Percentiles rank a stretch among this genome's conserved stretches.
Conservation (phyloP, 1,284 basidiomycete genomes). For the Hymenochaete sp. region DNA sequence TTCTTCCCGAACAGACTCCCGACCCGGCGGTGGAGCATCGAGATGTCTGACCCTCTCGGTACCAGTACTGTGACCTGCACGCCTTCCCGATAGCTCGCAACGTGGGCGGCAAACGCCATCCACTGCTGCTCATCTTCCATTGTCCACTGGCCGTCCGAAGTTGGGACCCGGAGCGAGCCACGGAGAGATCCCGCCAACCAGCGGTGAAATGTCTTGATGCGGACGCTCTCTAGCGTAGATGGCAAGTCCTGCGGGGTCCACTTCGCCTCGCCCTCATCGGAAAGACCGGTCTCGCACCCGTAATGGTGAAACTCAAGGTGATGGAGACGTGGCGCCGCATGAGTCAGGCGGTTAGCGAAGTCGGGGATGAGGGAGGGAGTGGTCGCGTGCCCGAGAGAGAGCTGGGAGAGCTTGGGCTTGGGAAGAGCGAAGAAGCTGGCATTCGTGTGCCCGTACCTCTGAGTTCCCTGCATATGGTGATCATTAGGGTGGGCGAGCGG, state of each 20-base stretch:
- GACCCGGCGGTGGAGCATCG: not conserved
- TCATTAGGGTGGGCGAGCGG: constrained; percentile 8
- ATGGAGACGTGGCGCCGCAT: constrained; percentile 3
- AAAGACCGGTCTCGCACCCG: no score
- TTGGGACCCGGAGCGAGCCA: not conserved
- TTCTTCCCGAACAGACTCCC: constrained; percentile 1
- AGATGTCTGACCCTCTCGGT: constrained; percentile 2
- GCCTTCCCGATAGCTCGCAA: not conserved
- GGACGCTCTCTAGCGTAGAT: constrained; percentile 5
- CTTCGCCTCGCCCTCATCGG: constrained; percentile 2
- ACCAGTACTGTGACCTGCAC: constrained; percentile 9
- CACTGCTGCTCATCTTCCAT: constrained; percentile 1
- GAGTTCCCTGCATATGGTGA: no score
- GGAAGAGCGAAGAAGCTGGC: constrained; percentile 2
- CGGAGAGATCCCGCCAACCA: not conserved
- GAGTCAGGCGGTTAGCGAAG: not conserved
- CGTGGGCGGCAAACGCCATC: constrained; percentile 5
- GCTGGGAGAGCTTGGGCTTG: not conserved
- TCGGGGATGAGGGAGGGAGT: constrained; percentile 8
- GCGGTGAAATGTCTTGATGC: constrained; percentile 11
- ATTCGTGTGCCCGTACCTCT: no score
- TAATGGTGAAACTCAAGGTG: constrained; percentile 13
- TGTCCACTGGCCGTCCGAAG: no score
- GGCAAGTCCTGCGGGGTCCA: constrained; percentile 11
- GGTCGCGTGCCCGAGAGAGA: constrained; percentile 11